These are phyloP conservation scores for Solanum boliviense DNA, from an alignment of 257 asterid genomes.

Conservation along the genomic window DNA sequence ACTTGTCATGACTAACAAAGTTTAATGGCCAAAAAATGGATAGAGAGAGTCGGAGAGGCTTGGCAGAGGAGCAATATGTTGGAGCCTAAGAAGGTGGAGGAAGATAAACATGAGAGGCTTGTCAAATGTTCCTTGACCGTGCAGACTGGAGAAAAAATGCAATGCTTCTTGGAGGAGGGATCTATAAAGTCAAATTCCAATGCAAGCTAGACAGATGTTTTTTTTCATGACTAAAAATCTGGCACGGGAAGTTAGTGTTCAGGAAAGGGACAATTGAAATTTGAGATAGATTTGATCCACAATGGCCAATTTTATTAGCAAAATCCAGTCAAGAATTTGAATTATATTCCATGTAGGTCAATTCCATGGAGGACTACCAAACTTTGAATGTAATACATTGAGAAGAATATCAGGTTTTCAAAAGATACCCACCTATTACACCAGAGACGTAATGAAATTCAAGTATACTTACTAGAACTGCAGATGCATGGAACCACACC, in stretches of 20 bases:
- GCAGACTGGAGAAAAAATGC: background rate
- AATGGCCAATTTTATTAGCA: background rate
- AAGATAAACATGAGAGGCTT: background rate
- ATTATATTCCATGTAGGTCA: background rate
- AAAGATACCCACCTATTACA: background rate
- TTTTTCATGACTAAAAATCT: background rate
- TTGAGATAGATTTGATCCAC: background rate
- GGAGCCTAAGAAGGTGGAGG: background rate
- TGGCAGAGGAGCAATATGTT: background rate
- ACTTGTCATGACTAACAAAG: background rate
- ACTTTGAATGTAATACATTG: background rate
- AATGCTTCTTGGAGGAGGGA: background rate
- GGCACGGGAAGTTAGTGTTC: background rate
- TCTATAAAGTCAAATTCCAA: background rate
- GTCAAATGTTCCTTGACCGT: background rate
- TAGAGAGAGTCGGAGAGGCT: background rate
- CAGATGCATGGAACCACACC: slow-evolving; percentile 19
- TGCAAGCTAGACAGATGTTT: background rate
- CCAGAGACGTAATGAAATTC: background rate
- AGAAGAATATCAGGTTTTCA: background rate
- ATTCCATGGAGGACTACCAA: background rate
- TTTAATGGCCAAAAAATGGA: background rate
- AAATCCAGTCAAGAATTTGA: background rate
- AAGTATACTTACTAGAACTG: slow-evolving; percentile 33
- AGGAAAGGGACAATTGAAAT: background rate